These are phyloP conservation scores for Phytopythium vexans DNA, from an alignment of 352 stramenopile genomes.

Conservation along the genomic window DNA sequence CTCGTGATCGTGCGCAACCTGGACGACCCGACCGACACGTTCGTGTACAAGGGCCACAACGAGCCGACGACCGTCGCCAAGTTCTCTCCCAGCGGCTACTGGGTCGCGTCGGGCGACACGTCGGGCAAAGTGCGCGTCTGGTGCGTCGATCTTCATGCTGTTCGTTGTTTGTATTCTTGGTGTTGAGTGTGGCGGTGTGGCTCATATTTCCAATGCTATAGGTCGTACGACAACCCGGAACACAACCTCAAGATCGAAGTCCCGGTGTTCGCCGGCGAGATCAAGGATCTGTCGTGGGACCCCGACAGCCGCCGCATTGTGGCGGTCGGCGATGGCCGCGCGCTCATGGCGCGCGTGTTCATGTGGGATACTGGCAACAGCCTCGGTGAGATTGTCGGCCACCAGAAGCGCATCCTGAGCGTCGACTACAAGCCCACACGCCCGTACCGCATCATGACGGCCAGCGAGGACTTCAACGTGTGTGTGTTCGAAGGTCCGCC, in stretches of 20 bases:
- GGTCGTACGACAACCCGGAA: conserved; percentile 95
- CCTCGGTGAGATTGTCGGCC: conserved; percentile 92
- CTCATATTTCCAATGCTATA: conserved; percentile 6
- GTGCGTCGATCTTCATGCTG: conserved; percentile 21
- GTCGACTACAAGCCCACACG: conserved; percentile 92
- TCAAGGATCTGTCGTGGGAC: conserved; percentile 96
- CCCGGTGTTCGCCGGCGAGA: conserved; percentile 82
- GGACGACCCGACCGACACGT: conserved; percentile 79
- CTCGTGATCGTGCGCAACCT: conserved; percentile 89
- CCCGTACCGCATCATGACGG: conserved; percentile 95
- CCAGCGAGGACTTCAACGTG: conserved; percentile 94
- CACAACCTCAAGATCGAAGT: conserved; percentile 95
- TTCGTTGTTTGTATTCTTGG: neutral
- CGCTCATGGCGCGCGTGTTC: conserved; percentile 85
- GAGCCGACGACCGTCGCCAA: conserved; percentile 89
- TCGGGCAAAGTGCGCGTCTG: conserved; percentile 94
- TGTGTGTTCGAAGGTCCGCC: conserved; percentile 95
- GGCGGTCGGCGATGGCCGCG: conserved; percentile 81
- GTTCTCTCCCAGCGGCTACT: conserved; percentile 95
- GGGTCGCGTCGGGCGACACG: conserved; percentile 90
- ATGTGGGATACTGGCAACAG: conserved; percentile 97
- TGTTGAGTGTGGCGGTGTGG: neutral
- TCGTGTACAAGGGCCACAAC: conserved; percentile 96
- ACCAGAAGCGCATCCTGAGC: conserved; percentile 92
- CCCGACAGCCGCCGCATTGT: conserved; percentile 94